phyloP scores from a whole-genome alignment of 2,329 filamentous ascomycete genomes.

The Aspergillus sojae region DNA sequence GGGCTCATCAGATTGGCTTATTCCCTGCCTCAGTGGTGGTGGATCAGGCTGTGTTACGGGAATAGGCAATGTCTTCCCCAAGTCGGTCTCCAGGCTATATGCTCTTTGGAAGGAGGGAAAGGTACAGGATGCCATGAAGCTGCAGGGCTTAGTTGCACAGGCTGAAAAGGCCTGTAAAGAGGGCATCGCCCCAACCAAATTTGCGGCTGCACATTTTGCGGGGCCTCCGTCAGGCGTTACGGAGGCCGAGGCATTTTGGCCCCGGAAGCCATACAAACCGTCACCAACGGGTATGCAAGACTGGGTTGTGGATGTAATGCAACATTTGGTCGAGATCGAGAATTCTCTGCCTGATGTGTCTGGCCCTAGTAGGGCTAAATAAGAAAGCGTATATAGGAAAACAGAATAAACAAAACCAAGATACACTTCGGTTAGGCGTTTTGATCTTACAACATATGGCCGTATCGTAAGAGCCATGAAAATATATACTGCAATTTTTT shows the following conservation, averaged over 20 bases:
- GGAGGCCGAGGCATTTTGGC: neutral
- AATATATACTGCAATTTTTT: rapidly evolving
- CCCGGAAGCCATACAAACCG: neutral
- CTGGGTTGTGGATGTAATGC: neutral
- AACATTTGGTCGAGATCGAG: neutral
- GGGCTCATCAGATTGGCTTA: neutral
- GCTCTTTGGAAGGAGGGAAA: neutral
- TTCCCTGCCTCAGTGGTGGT: neutral
- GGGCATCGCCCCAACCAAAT: neutral
- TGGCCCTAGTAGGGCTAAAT: neutral
- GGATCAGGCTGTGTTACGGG: neutral
- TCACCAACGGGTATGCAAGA: neutral
- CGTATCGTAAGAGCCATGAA: too few relatives aligned
- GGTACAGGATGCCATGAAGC: neutral
- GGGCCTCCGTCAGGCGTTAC: neutral
- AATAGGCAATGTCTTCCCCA: neutral
- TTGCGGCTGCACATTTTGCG: neutral
- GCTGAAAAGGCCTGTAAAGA: neutral
- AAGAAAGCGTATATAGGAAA: neutral
- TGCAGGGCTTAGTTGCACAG: neutral
- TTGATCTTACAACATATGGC: too few relatives aligned
- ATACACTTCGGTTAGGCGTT: too few relatives aligned
- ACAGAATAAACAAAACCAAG: neutral
- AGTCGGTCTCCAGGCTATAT: neutral
- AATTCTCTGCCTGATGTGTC: neutral